phyloP scores from a whole-genome alignment of 176 grass and related monocot species.

The Eragrostis nindensis region DNA sequence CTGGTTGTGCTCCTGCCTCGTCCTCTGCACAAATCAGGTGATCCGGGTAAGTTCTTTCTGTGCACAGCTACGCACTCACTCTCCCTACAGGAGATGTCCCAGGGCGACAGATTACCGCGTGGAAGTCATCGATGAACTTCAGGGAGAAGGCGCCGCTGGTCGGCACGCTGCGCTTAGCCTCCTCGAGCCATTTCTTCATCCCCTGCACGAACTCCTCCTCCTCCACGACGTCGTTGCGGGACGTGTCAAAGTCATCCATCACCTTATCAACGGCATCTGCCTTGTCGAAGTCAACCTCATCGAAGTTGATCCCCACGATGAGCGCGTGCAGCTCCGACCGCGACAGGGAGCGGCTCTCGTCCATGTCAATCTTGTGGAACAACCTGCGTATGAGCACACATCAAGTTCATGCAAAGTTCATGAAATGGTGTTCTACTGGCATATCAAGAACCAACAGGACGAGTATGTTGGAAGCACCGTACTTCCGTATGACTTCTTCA shows the following conservation, averaged over 20 bases:
- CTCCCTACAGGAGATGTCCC: background rate
- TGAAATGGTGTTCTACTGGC: constrained; percentile 9
- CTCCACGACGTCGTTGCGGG: constrained; percentile 49
- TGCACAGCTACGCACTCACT: background rate
- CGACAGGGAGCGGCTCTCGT: constrained; percentile 49
- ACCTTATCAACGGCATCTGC: constrained; percentile 50
- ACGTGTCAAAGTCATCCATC: constrained; percentile 77
- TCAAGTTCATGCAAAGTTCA: constrained; percentile 27
- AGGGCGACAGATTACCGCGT: constrained; percentile 47
- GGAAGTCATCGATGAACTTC: constrained; percentile 66
- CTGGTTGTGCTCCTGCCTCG: constrained; percentile 58
- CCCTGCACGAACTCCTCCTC: constrained; percentile 68
- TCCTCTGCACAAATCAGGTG: constrained; percentile 59
- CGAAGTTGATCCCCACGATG: constrained; percentile 66
- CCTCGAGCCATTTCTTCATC: constrained; percentile 71
- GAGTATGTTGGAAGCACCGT: background rate
- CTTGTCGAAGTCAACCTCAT: constrained; percentile 64
- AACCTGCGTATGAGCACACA: constrained; percentile 53
- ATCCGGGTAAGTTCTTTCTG: background rate
- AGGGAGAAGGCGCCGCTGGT: constrained; percentile 43
- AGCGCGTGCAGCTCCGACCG: constrained; percentile 68
- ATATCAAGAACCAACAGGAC: background rate
- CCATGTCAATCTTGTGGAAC: constrained; percentile 70
- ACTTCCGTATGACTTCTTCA: constrained; percentile 67
- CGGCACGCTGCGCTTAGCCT: constrained; percentile 45